Evolutionary conservation across 495 filamentous ascomycete species (phyloP), one percentile per base, ranked within the genome.

Genomic region (Monascus purpureus): DNA sequence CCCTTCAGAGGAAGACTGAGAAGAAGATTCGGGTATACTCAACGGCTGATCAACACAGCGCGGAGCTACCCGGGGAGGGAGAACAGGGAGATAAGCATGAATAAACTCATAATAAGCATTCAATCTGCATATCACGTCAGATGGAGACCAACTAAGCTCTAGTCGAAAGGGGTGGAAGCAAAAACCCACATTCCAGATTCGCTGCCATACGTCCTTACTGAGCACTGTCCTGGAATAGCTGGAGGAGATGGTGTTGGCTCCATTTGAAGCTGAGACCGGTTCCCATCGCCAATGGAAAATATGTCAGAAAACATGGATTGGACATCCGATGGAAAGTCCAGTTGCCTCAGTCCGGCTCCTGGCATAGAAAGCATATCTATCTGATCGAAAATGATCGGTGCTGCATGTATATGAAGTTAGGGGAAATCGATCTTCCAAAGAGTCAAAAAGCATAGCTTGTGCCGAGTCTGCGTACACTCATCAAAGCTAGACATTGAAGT

Each of bases 61-160:
- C 4, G 55, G 49, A n/a, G 47, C 38, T 24, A 52, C 56, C 20
- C 68, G 59, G 4, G 72, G 63, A 6, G 72, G 69, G 28, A 76
- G 40, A 30, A 76, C 67, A 3, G 72, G 70, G 29, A 76, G 70
- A 45, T 68, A 74, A 12, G 51, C 44, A 46, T 75, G 70, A 25
- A 74, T 68, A 42, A 66, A 74, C 17, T 68, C 63, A 40, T 74
- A 75, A 41, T 74, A 74, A 15, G 68, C 72, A 31, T 68, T 67
- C 32, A 75, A 47, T 43, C 72, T 75, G 37, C 18, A 4, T 0
- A 3, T 8, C 23, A 9, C 8, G 53, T 48, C 51, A 60, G 47
- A 32, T 39, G 9, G 4, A 22, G 4, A 22, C 20, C 20, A 22
- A 5, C 20, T 5, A 6, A 6, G 13, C 14, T 8, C 8, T 20